Conservation (phyloP, 1,284 basidiomycete species). For the Microbotryum intermedium region DNA sequence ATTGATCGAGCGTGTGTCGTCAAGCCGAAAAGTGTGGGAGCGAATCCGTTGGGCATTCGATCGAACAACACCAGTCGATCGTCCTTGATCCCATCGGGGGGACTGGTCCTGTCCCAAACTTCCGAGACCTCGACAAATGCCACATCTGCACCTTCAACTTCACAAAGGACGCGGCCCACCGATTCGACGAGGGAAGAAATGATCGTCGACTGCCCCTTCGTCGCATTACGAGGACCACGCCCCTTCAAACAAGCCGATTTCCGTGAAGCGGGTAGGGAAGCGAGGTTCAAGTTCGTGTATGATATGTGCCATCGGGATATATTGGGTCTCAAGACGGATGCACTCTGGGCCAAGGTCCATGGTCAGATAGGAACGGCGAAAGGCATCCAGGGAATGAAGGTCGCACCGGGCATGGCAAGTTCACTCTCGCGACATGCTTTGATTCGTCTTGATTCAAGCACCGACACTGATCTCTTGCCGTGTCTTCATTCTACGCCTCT, state of each 20-base stretch:
- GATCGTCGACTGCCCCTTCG: neutral
- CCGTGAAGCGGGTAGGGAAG: neutral
- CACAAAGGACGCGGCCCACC: neutral
- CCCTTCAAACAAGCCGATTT: neutral
- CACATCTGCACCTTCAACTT: neutral
- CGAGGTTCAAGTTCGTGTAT: slow-evolving; percentile 5
- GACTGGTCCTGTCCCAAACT: neutral
- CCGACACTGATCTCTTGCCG: neutral
- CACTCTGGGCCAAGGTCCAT: slow-evolving; percentile 7
- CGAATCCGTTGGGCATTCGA: too few species aligned
- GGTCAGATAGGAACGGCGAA: neutral
- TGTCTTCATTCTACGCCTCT: too few species aligned
- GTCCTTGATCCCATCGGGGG: too few species aligned
- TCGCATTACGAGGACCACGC: neutral
- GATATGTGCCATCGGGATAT: slow-evolving; percentile 21
- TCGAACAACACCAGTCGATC: too few species aligned
- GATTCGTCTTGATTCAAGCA: too few species aligned
- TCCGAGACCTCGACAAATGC: neutral
- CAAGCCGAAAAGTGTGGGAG: too few species aligned
- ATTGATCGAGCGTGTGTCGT: too few species aligned
- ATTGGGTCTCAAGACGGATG: slow-evolving; percentile 12
- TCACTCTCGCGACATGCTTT: too few species aligned
- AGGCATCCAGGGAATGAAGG: slow-evolving; percentile 14
- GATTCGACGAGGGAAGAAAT: neutral
- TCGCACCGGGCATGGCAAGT: slow-evolving; percentile 18